Conservation (phyloP, 495 filamentous ascomycete species). For the Talaromyces adpressus region DNA sequence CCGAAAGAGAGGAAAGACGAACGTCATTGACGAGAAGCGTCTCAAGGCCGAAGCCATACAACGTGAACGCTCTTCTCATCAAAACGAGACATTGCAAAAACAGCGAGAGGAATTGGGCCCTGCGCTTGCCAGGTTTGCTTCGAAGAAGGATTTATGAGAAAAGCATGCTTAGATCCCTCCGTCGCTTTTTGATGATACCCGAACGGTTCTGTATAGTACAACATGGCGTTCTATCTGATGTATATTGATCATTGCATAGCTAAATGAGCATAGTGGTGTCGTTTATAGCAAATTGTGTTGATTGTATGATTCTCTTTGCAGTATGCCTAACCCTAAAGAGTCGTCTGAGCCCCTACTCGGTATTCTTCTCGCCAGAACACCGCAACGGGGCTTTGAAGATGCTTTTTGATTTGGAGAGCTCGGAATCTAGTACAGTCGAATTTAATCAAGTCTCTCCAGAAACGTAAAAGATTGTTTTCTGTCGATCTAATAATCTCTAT, state of each 20-base stretch:
- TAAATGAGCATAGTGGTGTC: neutral
- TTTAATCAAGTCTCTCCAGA: no score
- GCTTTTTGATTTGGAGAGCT: no score
- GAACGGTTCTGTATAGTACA: constrained; percentile 3
- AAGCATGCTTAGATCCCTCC: constrained; percentile 13
- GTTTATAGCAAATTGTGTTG: neutral
- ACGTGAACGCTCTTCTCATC: constrained; percentile 54
- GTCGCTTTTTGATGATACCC: constrained; percentile 6
- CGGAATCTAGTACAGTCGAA: no score
- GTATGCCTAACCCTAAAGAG: neutral
- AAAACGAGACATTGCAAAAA: constrained; percentile 56
- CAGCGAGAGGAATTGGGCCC: constrained; percentile 59
- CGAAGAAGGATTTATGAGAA: constrained; percentile 35
- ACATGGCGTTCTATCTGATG: neutral
- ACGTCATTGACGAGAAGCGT: constrained; percentile 85
- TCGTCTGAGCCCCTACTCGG: neutral
- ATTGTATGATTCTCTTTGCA: neutral
- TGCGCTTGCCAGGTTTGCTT: constrained; percentile 62
- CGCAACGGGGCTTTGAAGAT: neutral
- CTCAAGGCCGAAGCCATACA: constrained; percentile 60
- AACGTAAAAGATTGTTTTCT: no score
- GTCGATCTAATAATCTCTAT: no score
- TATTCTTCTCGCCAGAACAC: neutral
- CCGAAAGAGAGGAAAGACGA: constrained; percentile 80
- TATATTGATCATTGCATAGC: neutral